Evolutionary conservation across 2,329 filamentous ascomycete genomes (phyloP).

Genomic region (Pseudocercospora pini-densiflorae): DNA sequence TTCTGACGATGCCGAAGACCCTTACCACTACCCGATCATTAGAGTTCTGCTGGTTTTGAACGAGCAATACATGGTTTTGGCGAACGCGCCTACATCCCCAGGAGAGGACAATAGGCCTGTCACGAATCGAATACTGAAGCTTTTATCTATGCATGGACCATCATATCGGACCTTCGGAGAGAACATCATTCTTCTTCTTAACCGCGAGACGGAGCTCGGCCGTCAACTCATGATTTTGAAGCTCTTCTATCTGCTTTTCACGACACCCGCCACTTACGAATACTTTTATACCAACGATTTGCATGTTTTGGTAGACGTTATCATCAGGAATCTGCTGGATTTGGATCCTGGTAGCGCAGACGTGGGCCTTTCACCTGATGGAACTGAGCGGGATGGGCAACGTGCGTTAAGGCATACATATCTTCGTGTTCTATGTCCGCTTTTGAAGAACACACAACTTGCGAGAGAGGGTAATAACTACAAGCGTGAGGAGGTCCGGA

Average conservation of each 20-base stretch:
- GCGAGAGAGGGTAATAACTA: conserved; percentile 80
- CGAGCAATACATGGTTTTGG: conserved; percentile 92
- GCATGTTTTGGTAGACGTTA: conserved; percentile 90
- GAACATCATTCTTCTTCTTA: conserved; percentile 93
- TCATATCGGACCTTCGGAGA: conserved; percentile 94
- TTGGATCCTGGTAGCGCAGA: conserved; percentile 75
- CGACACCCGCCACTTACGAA: conserved; percentile 87
- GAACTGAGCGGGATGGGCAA: conserved; percentile 37
- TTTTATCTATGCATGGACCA: conserved; percentile 78
- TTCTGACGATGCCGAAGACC: conserved; percentile 85
- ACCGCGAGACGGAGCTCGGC: conserved; percentile 90
- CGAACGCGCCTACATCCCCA: conserved; percentile 58
- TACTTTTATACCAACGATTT: conserved; percentile 99
- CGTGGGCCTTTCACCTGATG: conserved; percentile 25
- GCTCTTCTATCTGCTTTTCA: conserved; percentile 92
- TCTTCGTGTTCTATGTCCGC: conserved; percentile 85
- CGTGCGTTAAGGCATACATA: conserved; percentile 83
- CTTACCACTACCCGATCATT: conserved; percentile 95
- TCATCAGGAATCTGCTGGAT: conserved; percentile 95
- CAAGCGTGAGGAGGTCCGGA: conserved; percentile 83
- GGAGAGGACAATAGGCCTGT: conserved; percentile 54
- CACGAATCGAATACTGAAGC: conserved; percentile 93
- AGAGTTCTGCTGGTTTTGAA: conserved; percentile 94
- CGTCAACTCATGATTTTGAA: conserved; percentile 96
- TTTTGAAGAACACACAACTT: conserved; percentile 90